Base-by-base conservation (phyloP, 805 yeast genomes). In the Metschnikowia noctiluminum region DNA sequence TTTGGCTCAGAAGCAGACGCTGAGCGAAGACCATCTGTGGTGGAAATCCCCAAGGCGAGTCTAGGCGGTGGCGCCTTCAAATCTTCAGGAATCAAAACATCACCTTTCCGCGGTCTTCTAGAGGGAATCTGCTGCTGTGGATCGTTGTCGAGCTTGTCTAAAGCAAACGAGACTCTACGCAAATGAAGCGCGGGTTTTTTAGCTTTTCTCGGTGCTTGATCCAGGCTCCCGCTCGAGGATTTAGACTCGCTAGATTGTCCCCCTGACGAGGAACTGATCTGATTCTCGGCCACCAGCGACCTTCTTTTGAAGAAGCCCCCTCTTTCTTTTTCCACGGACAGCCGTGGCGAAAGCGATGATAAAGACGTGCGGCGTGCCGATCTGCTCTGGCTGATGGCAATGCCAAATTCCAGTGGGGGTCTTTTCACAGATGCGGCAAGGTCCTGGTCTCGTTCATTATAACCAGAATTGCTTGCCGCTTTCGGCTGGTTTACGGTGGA, bases 141-240 rank as follows among this genome's bases (percentile, higher is more conserved):
- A 64, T 91, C 97, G 52, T 73, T 74, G 0, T 74, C 76, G 52
- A 89, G 78, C 45, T 84, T 81, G 43, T 87, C 87, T 5, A 89
- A 75, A 0, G 94, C 89, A 65, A 91, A 91, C 0, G 82, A 77
- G 5, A 89, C 96, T 52, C 91, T 72, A 54, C 79, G 76, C 62
- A 87, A 69, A 13, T 65, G 62, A 6, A 68, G 57, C 7, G 53
- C 55, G 62, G 72, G 61, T 49, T 71, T 63, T 49, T 68, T 66
- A 10, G 74, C 72, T 58, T 78, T 79, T 54, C n/a, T 14, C 5
- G 28, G 2, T 28, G 35, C 12, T 8, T 69, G 74, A 56, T 77
- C 79, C 52, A 75, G 60, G 6, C 26, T 30, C 48, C 13, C 31
- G 13, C 27, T 38, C 28, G 35, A 12, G 14, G 14, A 9, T 31